phyloP scores from a whole-genome alignment of 2,329 filamentous ascomycete genomes.

The Byssothecium circinans region DNA sequence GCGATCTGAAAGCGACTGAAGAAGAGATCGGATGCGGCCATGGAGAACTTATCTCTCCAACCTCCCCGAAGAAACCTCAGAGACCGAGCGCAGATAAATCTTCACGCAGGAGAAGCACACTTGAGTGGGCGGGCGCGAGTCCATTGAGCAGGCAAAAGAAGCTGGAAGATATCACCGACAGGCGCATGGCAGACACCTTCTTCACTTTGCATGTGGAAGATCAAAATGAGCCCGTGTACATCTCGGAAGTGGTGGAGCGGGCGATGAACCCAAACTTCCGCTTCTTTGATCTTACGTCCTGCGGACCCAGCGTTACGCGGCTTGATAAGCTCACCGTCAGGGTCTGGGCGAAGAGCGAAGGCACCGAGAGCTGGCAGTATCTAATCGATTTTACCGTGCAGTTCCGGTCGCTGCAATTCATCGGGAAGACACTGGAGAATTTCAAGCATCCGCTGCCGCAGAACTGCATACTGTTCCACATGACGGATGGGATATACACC shows the following conservation, averaged over 20 bases:
- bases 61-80: slow-evolving; percentile 18
- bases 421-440: slow-evolving; percentile 63
- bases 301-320: slow-evolving; percentile 66
- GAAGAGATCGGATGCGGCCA: slow-evolving; percentile 27
- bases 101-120: slow-evolving; percentile 59
- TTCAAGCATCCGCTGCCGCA: slow-evolving; percentile 74
- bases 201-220: slow-evolving; percentile 76
- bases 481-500: slow-evolving; percentile 84
- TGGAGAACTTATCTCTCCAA: slow-evolving; percentile 23
- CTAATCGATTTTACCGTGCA: slow-evolving; percentile 74
- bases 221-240: slow-evolving; percentile 74
- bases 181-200: slow-evolving; percentile 81
- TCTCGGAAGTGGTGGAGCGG: slow-evolving; percentile 78
- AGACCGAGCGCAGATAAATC: slow-evolving; percentile 42
- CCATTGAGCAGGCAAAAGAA: slow-evolving; percentile 69
- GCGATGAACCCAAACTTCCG: slow-evolving; percentile 91
- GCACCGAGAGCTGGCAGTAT: slow-evolving; percentile 59
- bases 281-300: slow-evolving; percentile 73
- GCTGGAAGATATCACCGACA: slow-evolving; percentile 71
- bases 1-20: slow-evolving; percentile 50
- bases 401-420: slow-evolving; percentile 73
- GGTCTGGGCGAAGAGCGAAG: slow-evolving; percentile 69
- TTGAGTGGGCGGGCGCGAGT: slow-evolving; percentile 64
- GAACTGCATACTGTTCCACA: slow-evolving; percentile 83
- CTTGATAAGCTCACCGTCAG: slow-evolving; percentile 66